A percentile compares a stretch with the other conserved stretches of the same genome.
Evolutionary conservation across 441 rosid species (phyloP).

Genomic region (Erysimum pusillum): DNA sequence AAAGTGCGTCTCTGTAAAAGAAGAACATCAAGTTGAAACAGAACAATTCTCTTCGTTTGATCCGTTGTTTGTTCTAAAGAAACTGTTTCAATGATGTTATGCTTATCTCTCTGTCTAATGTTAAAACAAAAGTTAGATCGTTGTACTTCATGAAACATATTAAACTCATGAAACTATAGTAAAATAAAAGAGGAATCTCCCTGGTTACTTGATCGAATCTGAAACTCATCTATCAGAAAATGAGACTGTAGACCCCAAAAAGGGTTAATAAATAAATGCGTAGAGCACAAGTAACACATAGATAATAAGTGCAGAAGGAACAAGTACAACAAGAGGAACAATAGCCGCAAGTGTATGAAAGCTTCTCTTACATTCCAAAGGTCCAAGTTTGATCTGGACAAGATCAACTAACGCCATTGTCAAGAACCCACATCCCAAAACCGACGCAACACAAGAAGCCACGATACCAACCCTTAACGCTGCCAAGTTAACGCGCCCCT

Average conservation of each 20-base stretch:
- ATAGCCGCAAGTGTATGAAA: slow-evolving; percentile 65
- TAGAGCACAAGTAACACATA: slow-evolving; percentile 69
- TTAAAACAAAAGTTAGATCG: background rate
- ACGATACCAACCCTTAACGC: slow-evolving; percentile 64
- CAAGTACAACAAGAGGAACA: slow-evolving; percentile 70
- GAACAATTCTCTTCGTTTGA: background rate
- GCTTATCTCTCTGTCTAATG: slow-evolving; percentile 1
- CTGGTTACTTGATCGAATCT: slow-evolving; percentile 7
- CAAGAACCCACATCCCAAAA: slow-evolving; percentile 81
- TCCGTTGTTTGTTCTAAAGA: slow-evolving; percentile 7
- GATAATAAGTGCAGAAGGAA: slow-evolving; percentile 66
- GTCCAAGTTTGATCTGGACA: slow-evolving; percentile 87
- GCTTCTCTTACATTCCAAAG: slow-evolving; percentile 62
- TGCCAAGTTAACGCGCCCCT: slow-evolving; percentile 59
- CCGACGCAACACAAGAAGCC: slow-evolving; percentile 74
- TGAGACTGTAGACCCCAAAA: background rate
- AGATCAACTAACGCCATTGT: slow-evolving; percentile 76
- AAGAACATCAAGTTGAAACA: slow-evolving; percentile 29
- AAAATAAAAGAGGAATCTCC: slow-evolving; percentile 10
- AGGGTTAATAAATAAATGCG: slow-evolving; percentile 57
- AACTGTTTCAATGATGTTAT: slow-evolving; percentile 10
- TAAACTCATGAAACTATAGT: background rate
- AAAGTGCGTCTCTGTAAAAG: slow-evolving; percentile 11
- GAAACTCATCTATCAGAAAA: background rate
- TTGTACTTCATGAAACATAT: slow-evolving; percentile 6